Evolutionary conservation across 2,329 filamentous ascomycete genomes (phyloP), one percentile per base, ranked within the genome.

Genomic region (Cephalotrichum gorgonifer): DNA sequence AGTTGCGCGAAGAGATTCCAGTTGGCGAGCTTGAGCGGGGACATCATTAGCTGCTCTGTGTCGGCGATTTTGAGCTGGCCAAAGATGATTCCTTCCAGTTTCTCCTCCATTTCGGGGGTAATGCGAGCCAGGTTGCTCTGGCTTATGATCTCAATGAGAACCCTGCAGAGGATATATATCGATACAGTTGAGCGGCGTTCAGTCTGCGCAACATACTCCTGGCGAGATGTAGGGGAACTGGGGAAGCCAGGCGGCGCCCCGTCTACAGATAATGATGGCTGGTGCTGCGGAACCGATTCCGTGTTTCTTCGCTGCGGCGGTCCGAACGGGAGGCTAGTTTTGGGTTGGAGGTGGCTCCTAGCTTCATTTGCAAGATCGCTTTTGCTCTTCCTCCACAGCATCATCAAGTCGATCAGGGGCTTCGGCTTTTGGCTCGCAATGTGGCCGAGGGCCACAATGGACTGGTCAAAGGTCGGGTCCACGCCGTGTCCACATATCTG

Each of bases 311-410:
- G 78, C 51, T 81, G 68, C 22, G 88, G 66, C 6, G 72, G 73
- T 35, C 65, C 75, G 41, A 65, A 74, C 7, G 65, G 68, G 5
- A 62, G 57, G 39, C 62, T 64, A 30, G 63, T 62, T 15, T 70
- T 71, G 20, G 70, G 76, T 55, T 81, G 77, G 22, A 81, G 65
- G 57, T 80, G 73, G 42, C 55, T 65, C 22, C 81, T 74, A 26
- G 85, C 83, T 54, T 84, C 79, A 56, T 80, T 84, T 26, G 90
- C 89, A 22, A 85, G 82, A 65, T 97, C 91, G 55, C 89, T 95
- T 70, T 97, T 97, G 55, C 81, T 87, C 66, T 96, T 97, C 50
- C 93, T 83, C 93, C 93, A 98, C 28, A 95, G 78, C 88, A 98
- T 98, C 64, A 98, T 89, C 20, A 88, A 90, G 65, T 98, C 93